Conservation (phyloP, 257 asterid genomes). For the Petunia secreta region DNA sequence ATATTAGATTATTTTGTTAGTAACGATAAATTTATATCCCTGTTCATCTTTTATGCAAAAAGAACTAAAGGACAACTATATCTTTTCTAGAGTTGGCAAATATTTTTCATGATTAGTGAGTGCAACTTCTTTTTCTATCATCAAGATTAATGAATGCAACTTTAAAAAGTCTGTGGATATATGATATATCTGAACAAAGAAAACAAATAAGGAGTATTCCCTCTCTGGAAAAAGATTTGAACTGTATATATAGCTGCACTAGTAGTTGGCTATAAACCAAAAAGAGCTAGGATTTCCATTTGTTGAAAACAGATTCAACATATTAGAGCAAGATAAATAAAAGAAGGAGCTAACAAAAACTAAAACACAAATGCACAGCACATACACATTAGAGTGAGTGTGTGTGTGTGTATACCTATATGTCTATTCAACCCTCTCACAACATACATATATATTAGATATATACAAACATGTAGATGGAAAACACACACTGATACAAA, state of each 20-base stretch:
- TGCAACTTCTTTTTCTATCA: neutral
- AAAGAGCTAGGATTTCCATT: neutral
- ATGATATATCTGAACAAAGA: neutral
- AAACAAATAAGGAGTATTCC: neutral
- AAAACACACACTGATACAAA: neutral
- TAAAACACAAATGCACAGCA: neutral
- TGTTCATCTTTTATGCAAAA: neutral
- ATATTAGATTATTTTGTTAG: neutral
- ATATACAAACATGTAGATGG: no score
- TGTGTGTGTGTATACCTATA: no score
- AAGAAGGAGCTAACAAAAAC: neutral
- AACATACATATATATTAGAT: no score
- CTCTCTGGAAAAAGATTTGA: neutral
- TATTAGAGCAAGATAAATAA: neutral
- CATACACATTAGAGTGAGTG: neutral
- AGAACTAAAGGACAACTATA: conserved; percentile 23
- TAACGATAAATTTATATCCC: conserved; percentile 1
- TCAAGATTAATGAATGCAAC: no score
- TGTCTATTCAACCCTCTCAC: no score
- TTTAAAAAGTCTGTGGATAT: no score
- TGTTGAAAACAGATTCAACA: conserved; percentile 15
- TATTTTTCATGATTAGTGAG: neutral
- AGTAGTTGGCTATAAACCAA: conserved; percentile 1
- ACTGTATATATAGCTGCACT: neutral
- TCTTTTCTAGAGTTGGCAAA: neutral